phyloP scores from a whole-genome alignment of 1,139 yeast genomes.

The Hyphopichia buzzinii region DNA sequence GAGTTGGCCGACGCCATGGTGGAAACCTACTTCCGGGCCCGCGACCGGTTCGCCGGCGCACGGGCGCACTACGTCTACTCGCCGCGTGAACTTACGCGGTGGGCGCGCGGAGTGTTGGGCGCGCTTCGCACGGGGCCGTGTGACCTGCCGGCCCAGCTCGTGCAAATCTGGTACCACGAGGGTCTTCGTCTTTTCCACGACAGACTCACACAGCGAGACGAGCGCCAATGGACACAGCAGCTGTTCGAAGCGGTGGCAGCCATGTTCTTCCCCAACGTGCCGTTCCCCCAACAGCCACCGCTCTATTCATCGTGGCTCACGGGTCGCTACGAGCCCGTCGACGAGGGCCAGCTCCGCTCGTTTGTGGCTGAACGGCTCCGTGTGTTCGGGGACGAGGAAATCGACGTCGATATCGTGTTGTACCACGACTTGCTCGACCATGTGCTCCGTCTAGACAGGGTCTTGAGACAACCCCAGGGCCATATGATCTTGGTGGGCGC shows the following conservation, averaged over 20 bases:
- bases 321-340: conserved; percentile 58
- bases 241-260: conserved; percentile 39
- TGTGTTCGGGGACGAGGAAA: conserved; percentile 75
- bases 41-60: conserved; percentile 14
- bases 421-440: conserved; percentile 76
- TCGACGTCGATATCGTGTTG: conserved; percentile 59
- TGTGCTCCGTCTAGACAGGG: conserved; percentile 76
- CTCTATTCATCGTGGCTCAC: conserved; percentile 76
- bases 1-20: conserved; percentile 67
- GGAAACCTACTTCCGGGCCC: conserved; percentile 52
- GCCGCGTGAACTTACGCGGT: conserved; percentile 89
- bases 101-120: conserved; percentile 76
- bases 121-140: conserved; percentile 45
- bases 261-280: conserved; percentile 47
- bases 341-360: conserved; percentile 42
- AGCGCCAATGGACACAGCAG: conserved; percentile 51
- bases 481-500: conserved; percentile 89
- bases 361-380: conserved; percentile 66
- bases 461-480: conserved; percentile 82
- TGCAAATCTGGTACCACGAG: conserved; percentile 81
- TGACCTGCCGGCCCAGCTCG: conserved; percentile 39
- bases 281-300: conserved; percentile 45
- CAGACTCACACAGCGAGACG: conserved; percentile 52
- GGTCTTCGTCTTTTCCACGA: conserved; percentile 77
- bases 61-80: conserved; percentile 66